These are phyloP conservation scores for Neonectria coccinea DNA, from an alignment of 2,329 filamentous ascomycete species.

Conservation along the genomic window DNA sequence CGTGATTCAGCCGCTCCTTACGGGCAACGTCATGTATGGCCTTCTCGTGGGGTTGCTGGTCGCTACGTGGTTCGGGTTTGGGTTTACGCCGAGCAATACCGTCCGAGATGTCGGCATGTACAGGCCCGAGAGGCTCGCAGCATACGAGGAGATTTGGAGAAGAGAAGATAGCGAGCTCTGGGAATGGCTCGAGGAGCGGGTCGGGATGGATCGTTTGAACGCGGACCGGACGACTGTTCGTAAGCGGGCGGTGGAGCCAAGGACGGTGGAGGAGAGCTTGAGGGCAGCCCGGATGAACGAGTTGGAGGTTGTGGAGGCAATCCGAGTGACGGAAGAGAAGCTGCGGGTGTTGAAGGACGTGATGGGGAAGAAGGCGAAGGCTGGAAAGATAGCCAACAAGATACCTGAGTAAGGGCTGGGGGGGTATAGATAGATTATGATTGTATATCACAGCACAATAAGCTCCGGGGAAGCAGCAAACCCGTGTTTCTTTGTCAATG, in stretches of 20 bases:
- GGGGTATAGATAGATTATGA: slow-evolving; percentile 39
- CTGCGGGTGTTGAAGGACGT: slow-evolving; percentile 81
- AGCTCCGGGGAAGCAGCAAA: slow-evolving; percentile 35
- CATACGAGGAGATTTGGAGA: slow-evolving; percentile 94
- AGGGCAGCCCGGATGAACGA: slow-evolving; percentile 74
- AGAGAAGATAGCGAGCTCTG: slow-evolving; percentile 89
- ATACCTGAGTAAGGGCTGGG: slow-evolving; percentile 33
- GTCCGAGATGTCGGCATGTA: slow-evolving; percentile 48
- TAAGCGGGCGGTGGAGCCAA: slow-evolving; percentile 64
- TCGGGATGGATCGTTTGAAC: slow-evolving; percentile 74
- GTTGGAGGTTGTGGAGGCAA: slow-evolving; percentile 81
- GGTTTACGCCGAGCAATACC: slow-evolving; percentile 56
- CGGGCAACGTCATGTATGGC: slow-evolving; percentile 80
- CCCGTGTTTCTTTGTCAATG: slow-evolving; percentile 44
- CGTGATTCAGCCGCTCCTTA: slow-evolving; percentile 77
- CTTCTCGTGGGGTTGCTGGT: slow-evolving; percentile 80
- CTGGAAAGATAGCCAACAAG: slow-evolving; percentile 22
- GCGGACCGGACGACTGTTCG: slow-evolving; percentile 51
- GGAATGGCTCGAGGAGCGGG: slow-evolving; percentile 92
- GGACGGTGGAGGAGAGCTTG: slow-evolving; percentile 70
- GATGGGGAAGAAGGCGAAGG: slow-evolving; percentile 61
- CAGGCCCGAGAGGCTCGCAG: slow-evolving; percentile 75
- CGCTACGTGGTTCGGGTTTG: slow-evolving; percentile 78
- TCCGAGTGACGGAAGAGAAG: slow-evolving; percentile 87
- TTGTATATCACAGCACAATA: slow-evolving; percentile 36